These are phyloP conservation scores for Coemansia sp. DNA, from an alignment of 192 early-diverging fungal genomes.

Conservation along the genomic window DNA sequence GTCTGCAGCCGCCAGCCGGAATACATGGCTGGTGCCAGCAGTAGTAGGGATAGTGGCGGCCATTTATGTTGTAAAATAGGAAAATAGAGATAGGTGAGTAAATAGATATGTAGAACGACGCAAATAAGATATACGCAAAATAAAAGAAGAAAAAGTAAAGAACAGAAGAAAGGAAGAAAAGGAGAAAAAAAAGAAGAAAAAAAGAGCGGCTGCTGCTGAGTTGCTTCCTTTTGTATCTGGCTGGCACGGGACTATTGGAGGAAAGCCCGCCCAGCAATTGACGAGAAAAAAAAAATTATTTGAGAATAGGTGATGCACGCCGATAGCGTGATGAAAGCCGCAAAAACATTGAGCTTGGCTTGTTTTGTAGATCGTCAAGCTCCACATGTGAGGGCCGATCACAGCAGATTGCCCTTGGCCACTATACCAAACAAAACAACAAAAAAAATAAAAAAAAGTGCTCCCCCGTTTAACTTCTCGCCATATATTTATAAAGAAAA, in stretches of 20 bases:
- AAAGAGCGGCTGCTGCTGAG: neutral
- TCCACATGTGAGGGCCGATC: constrained; percentile 5
- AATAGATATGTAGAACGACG: neutral
- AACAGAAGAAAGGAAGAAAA: neutral
- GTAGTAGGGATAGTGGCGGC: neutral
- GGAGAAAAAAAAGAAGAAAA: neutral
- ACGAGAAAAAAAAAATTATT: neutral
- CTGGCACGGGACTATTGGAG: neutral
- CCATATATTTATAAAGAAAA: neutral
- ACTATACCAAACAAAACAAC: neutral
- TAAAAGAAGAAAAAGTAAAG: neutral
- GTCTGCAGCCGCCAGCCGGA: constrained; percentile 19
- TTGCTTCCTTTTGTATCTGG: neutral
- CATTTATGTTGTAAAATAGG: neutral
- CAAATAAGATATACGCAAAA: neutral
- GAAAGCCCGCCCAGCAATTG: neutral
- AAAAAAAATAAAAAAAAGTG: neutral
- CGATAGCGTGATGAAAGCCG: neutral
- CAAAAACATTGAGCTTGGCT: constrained; percentile 13
- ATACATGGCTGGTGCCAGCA: constrained; percentile 23
- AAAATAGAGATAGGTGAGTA: neutral
- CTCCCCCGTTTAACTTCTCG: neutral
- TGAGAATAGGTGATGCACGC: neutral
- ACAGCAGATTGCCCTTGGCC: neutral
- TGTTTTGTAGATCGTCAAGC: neutral